These are phyloP conservation scores for Chrysanthemum makinoi DNA, from an alignment of 129 eudicot species.

Conservation along the genomic window DNA sequence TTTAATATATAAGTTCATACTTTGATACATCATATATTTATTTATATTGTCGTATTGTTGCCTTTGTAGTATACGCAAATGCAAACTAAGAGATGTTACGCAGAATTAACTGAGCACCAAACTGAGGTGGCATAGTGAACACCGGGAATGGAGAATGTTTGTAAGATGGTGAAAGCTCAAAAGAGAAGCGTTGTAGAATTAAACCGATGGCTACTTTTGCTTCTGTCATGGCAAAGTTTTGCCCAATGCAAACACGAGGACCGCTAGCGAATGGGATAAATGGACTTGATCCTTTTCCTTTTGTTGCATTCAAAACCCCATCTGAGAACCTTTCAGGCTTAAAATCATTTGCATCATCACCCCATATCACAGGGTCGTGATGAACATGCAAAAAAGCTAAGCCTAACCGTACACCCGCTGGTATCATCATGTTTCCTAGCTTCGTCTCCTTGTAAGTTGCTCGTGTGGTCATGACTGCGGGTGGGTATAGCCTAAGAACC, in stretches of 20 bases:
- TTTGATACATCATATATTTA: too few relatives aligned
- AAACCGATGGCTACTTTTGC: slow-evolving; percentile 47
- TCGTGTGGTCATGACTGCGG: slow-evolving; percentile 7
- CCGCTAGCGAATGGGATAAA: slow-evolving; percentile 65
- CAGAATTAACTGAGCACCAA: slow-evolving; percentile 55
- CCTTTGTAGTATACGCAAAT: neutral
- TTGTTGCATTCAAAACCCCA: slow-evolving; percentile 51
- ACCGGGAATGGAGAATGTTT: slow-evolving; percentile 50
- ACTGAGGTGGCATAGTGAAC: slow-evolving; percentile 48
- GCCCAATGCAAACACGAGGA: slow-evolving; percentile 63
- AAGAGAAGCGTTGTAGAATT: slow-evolving; percentile 50
- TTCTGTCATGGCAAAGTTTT: slow-evolving; percentile 58
- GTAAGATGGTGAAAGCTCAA: slow-evolving; percentile 57
- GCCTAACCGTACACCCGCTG: slow-evolving; percentile 44
- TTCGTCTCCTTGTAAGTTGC: slow-evolving; percentile 36
- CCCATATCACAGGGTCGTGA: slow-evolving; percentile 57
- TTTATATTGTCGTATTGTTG: neutral
- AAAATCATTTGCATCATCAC: slow-evolving; percentile 52
- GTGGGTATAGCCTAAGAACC: slow-evolving; percentile 29
- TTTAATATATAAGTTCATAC: too few relatives aligned
- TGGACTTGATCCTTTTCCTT: slow-evolving; percentile 23
- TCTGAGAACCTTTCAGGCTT: slow-evolving; percentile 62
- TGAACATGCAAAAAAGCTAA: slow-evolving; percentile 37
- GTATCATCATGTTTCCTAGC: slow-evolving; percentile 46
- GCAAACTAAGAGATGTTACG: slow-evolving; percentile 16